phyloP scores from a whole-genome alignment of 1,284 basidiomycete genomes.

The Sporisorium iseilematis-ciliati region DNA sequence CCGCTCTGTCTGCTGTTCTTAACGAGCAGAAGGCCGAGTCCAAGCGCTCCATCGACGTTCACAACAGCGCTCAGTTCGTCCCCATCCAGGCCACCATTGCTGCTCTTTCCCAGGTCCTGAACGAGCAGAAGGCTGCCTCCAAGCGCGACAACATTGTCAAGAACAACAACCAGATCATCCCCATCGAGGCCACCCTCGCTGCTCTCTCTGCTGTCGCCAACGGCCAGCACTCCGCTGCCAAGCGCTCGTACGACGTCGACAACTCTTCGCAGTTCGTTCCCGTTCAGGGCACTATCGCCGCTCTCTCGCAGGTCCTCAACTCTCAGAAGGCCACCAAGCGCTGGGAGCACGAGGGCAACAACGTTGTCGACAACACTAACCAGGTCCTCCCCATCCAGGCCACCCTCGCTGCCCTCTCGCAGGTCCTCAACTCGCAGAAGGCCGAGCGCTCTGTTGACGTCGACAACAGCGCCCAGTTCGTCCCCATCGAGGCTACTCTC shows the following conservation, averaged over 20 bases:
- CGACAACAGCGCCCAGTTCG: conserved; percentile 27
- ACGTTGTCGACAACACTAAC: conserved; percentile 19
- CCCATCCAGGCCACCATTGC: conserved; percentile 44
- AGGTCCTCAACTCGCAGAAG: conserved; percentile 28
- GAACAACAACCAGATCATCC: conserved; percentile 40
- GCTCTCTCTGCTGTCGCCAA: conserved; percentile 35
- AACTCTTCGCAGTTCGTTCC: conserved; percentile 33
- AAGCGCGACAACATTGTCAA: conserved; percentile 34
- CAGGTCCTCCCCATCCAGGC: conserved; percentile 20
- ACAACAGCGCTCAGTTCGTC: conserved; percentile 33
- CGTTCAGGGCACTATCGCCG: conserved; percentile 25
- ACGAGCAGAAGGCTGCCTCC: conserved; percentile 28
- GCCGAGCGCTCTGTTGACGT: conserved; percentile 19
- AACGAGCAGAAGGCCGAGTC: conserved; percentile 28
- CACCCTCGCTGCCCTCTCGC: conserved; percentile 26
- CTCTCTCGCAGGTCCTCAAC: conserved; percentile 39
- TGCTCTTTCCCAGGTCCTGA: conserved; percentile 40
- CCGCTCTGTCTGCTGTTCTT: conserved; percentile 29
- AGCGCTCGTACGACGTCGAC: conserved; percentile 15
- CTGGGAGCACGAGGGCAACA: conserved; percentile 12
- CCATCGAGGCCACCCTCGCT: conserved; percentile 41
- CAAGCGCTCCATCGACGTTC: conserved; percentile 24
- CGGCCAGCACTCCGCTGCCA: conserved; percentile 15
- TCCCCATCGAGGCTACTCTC: conserved; percentile 36
- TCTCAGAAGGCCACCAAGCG: conserved; percentile 27